phyloP scores from a whole-genome alignment of 441 rosid genomes.

The Monsonia emarginata region DNA sequence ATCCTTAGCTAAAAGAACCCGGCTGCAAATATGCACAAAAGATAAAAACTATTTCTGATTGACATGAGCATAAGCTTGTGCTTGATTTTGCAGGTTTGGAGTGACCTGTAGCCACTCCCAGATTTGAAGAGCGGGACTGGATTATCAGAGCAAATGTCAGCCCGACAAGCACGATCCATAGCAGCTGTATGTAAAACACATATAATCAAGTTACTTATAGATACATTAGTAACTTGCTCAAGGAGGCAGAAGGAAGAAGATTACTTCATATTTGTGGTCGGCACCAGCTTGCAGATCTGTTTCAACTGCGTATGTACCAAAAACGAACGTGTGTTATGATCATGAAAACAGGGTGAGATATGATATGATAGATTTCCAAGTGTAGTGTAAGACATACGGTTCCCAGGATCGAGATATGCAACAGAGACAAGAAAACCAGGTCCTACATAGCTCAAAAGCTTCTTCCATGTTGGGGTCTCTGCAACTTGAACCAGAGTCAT shows the following conservation, averaged over 20 bases:
- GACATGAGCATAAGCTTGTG: not conserved
- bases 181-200: conserved; percentile 50
- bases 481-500: not conserved
- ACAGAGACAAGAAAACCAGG: conserved; percentile 93
- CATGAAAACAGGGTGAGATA: not conserved
- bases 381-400: conserved; percentile 39
- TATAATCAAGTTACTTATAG: not conserved
- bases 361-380: not conserved
- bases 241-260: conserved; percentile 8
- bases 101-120: conserved; percentile 81
- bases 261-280: conserved; percentile 64
- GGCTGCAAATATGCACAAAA: not conserved
- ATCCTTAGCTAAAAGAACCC: not conserved
- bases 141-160: conserved; percentile 81
- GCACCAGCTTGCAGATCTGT: conserved; percentile 95
- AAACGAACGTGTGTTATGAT: not conserved
- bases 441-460: conserved; percentile 40
- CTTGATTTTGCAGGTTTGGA: not conserved
- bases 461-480: not conserved
- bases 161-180: conserved; percentile 88
- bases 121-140: conserved; percentile 85
- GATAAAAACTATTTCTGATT: no score
- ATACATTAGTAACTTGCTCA: not conserved
- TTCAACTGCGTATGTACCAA: conserved; percentile 53
- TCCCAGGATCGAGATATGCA: conserved; percentile 95